Percentiles rank a stretch among this genome's conserved stretches.
Conservation (phyloP, 768 basidiomycete species). For the Pulveroboletus sp. region DNA sequence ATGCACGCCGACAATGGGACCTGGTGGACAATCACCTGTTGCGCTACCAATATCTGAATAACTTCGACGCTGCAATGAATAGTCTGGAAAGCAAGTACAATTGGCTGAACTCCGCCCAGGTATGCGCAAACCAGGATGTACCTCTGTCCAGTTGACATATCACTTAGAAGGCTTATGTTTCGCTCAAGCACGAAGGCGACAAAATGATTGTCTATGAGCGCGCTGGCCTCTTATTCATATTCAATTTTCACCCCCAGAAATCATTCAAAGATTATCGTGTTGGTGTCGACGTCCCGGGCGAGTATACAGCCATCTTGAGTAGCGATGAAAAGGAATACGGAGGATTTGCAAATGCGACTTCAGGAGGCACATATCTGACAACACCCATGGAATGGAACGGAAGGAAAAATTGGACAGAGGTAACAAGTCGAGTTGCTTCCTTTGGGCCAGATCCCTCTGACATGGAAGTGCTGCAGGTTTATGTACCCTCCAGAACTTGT, state of each 20-base stretch:
- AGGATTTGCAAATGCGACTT: conserved; percentile 77
- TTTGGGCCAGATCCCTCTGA: not conserved
- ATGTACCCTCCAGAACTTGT: conserved; percentile 30
- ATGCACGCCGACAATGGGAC: conserved; percentile 97
- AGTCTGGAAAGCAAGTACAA: conserved; percentile 68
- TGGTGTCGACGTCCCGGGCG: conserved; percentile 79
- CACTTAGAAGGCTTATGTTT: conserved; percentile 70
- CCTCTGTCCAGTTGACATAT: conserved; percentile 6
- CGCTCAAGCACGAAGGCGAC: conserved; percentile 89
- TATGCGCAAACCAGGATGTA: conserved; percentile 27
- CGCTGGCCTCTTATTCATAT: conserved; percentile 88
- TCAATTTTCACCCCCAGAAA: conserved; percentile 92
- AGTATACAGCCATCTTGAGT: conserved; percentile 75
- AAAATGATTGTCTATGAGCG: conserved; percentile 94
- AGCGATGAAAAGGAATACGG: conserved; percentile 88
- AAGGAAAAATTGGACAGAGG: conserved; percentile 88
- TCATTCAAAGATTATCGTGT: conserved; percentile 94
- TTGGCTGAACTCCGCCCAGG: conserved; percentile 83
- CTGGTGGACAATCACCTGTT: conserved; percentile 79
- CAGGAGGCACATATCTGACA: conserved; percentile 67
- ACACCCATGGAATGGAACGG: conserved; percentile 87
- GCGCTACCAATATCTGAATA: conserved; percentile 92
- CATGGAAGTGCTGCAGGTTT: conserved; percentile 18
- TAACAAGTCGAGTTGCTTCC: conserved; percentile 29
- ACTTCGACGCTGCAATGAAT: conserved; percentile 94